A percentile compares a stretch with the other conserved stretches of the same genome.
Conservation (phyloP, 1,284 basidiomycete genomes). For the Puccinia coronata region DNA sequence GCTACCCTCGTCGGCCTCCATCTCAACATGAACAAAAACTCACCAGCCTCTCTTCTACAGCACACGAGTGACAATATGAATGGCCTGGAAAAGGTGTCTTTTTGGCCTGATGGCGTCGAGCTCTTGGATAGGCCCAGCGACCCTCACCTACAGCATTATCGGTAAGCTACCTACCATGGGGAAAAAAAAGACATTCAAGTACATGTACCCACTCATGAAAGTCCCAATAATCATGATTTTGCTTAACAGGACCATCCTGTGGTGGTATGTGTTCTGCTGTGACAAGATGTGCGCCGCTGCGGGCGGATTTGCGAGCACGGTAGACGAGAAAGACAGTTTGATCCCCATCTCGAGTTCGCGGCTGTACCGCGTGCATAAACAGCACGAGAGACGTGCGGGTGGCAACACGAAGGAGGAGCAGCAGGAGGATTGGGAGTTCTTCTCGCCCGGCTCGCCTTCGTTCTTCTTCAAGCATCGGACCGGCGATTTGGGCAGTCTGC, state of each 20-base stretch:
- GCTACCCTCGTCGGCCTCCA: slow-evolving; percentile 35
- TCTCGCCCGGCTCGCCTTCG: not conserved
- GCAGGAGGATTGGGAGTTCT: not conserved
- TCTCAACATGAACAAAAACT: not conserved
- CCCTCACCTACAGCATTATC: slow-evolving; percentile 6
- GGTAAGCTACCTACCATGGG: not conserved
- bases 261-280: slow-evolving; percentile 50
- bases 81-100: not conserved
- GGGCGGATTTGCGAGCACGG: slow-evolving; percentile 37
- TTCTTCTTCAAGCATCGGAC: slow-evolving; percentile 38
- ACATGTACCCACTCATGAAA: not conserved
- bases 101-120: slow-evolving; percentile 46
- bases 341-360: slow-evolving; percentile 28
- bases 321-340: slow-evolving; percentile 31
- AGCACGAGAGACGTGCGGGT: not conserved
- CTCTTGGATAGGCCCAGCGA: slow-evolving; percentile 1
- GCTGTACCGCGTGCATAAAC: not conserved
- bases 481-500: slow-evolving; percentile 19
- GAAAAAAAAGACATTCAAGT: not conserved
- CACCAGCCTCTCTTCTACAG: not conserved
- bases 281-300: slow-evolving; percentile 43
- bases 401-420: not conserved
- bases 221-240: not conserved
- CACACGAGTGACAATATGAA: not conserved
- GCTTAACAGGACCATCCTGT: slow-evolving; percentile 37